Conservation (phyloP, 192 early-diverging fungal species). For the Dimargaris xerosporica region DNA sequence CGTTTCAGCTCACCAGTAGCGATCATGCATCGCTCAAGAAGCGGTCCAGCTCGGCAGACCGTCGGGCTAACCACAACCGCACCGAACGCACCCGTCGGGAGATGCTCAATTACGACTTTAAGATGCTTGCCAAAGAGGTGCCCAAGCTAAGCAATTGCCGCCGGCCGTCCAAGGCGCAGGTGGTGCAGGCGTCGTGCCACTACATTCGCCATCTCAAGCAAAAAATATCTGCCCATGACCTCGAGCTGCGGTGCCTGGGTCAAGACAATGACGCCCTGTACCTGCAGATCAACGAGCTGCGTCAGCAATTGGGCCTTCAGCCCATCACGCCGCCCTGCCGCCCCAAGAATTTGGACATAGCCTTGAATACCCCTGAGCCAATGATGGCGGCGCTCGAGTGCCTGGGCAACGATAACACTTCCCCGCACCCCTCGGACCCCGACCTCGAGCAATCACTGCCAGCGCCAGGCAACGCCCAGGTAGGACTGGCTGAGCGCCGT, state of each 20-base stretch:
- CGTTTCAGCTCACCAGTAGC: background rate
- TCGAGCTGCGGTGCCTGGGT: background rate
- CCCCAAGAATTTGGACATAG: background rate
- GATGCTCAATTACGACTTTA: background rate
- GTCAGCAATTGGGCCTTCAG: background rate
- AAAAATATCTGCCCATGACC: background rate
- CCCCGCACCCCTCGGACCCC: background rate
- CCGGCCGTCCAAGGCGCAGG: slow-evolving; percentile 2
- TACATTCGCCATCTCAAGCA: slow-evolving; percentile 2
- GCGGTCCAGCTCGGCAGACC: slow-evolving; percentile 7
- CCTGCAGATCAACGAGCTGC: background rate
- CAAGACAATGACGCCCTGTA: background rate
- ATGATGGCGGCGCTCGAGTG: background rate
- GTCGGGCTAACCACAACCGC: slow-evolving; percentile 9
- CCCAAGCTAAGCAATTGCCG: background rate
- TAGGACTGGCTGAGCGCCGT: background rate
- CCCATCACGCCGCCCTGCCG: background rate
- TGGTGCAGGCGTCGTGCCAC: background rate
- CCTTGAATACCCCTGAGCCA: background rate
- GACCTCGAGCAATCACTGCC: background rate
- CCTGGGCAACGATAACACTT: background rate
- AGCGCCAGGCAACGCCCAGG: background rate
- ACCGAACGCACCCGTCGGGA: slow-evolving; percentile 9
- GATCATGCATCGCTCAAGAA: background rate
- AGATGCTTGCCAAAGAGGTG: background rate